Evolutionary conservation across 345 rosid genomes (phyloP), one percentile per base, ranked within the genome.

Genomic region (Geranium brycei): DNA sequence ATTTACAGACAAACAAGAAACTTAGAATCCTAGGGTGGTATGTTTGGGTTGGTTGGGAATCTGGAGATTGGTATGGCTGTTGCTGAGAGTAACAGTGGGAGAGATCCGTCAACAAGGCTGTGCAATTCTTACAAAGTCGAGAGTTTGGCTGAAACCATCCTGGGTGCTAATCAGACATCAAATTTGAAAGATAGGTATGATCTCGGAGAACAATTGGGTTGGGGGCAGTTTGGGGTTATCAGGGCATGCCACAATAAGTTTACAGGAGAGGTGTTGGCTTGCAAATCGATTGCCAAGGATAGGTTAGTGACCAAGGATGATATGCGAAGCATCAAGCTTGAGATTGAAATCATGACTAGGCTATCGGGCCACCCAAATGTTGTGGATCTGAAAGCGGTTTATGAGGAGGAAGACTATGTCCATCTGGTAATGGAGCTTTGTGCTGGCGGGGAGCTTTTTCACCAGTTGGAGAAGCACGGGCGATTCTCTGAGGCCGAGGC

Each of bases 391-490:
- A 85, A 83, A 75, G 91, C 80, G 19, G 91, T 85, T 57, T 81
- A 83, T 57, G 91, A 85, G 81, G 91, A 85, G 63, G 83, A 81
- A 60, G 77, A 79, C 51, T 73, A 63, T 60, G 81, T 85, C 40
- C 91, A 85, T 67, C 66, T 85, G 80, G 83, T 85, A 64, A 85
- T 83, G 91, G 86, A 85, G 74, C 84, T 85, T 66, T 85, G 91
- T 70, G 86, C 87, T 17, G 91, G 91, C 57, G 86, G 91, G 57
- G 91, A 85, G 77, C 86, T 83, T 60, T 85, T 83, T 62, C 80
- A 81, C 64, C 77, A 66, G 66, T 61, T 85, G 57, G 85, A 81
- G 78, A 81, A 77, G 80, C 77, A 78, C 61, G 87, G 84, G 0
- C 79, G 79, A 66, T 85, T 79, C 63, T 75, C 76, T 15, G 87